phyloP scores from a whole-genome alignment of 768 basidiomycete genomes.

The Suillus subluteus region DNA sequence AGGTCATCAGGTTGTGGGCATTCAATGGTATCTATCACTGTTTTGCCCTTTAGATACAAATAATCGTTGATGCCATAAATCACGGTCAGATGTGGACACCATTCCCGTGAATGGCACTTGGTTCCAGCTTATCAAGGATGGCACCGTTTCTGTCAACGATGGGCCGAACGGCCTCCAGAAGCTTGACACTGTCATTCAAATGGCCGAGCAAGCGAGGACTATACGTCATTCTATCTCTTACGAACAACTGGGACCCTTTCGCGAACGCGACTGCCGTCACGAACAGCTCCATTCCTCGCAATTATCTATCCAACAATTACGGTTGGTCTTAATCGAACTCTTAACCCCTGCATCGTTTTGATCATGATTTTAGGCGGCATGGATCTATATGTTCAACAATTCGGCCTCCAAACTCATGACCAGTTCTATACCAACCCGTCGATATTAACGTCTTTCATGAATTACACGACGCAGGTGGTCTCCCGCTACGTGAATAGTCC shows the following conservation, averaged over 20 bases:
- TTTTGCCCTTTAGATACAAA: not conserved
- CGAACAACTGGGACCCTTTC: slow-evolving; percentile 62
- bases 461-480: slow-evolving; percentile 59
- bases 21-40: slow-evolving; percentile 56
- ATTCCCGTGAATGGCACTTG: slow-evolving; percentile 61
- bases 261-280: slow-evolving; percentile 30
- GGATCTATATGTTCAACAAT: slow-evolving; percentile 63
- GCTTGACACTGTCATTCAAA: slow-evolving; percentile 57
- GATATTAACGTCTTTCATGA: slow-evolving; percentile 54
- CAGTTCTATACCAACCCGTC: slow-evolving; percentile 59
- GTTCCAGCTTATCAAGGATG: slow-evolving; percentile 65
- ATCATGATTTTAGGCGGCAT: slow-evolving; percentile 52
- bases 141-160: slow-evolving; percentile 56
- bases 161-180: slow-evolving; percentile 66
- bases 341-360: slow-evolving; percentile 7
- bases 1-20: slow-evolving; percentile 69
- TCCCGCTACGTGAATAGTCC: slow-evolving; percentile 58
- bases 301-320: slow-evolving; percentile 64
- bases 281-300: slow-evolving; percentile 49
- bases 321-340: slow-evolving; percentile 38
- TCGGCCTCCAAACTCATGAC: slow-evolving; percentile 50
- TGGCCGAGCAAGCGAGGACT: slow-evolving; percentile 59
- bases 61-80: slow-evolving; percentile 13
- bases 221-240: slow-evolving; percentile 56
- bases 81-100: slow-evolving; percentile 49